Percentiles rank a stretch among this genome's conserved stretches.
phyloP scores from a whole-genome alignment of 1,284 basidiomycete genomes.

The Grifola frondosa region DNA sequence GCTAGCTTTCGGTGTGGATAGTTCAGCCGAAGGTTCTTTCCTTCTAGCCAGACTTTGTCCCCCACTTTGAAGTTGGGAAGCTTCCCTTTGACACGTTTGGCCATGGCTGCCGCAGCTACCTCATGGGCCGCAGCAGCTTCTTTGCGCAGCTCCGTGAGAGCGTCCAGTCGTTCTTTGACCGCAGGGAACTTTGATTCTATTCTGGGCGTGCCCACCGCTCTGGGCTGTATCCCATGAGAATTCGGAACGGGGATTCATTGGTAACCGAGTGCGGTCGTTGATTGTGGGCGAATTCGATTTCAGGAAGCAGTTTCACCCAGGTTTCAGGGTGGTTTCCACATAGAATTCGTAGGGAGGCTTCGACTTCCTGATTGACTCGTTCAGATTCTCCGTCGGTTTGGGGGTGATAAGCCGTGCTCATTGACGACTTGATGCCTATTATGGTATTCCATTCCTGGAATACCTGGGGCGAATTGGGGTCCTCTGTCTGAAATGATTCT shows the following conservation, averaged over 20 bases:
- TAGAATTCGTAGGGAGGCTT: conserved; percentile 19
- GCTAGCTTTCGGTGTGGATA: conserved; percentile 1
- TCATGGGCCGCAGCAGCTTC: background rate
- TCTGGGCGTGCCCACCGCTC: background rate
- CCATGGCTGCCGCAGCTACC: background rate
- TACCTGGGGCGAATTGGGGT: conserved; percentile 33
- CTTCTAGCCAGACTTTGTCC: conserved; percentile 4
- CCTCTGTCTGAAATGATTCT: conserved; percentile 36
- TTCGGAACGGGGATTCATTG: conserved; percentile 28
- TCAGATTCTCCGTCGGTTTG: conserved; percentile 34
- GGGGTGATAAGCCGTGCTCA: conserved; percentile 28
- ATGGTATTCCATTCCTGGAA: conserved; percentile 27
- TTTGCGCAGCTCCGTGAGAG: background rate
- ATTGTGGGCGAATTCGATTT: conserved; percentile 27
- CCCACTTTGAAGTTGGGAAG: background rate
- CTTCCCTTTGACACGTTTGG: background rate
- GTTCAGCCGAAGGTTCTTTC: conserved; percentile 4
- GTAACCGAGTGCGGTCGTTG: conserved; percentile 23
- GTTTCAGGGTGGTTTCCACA: conserved; percentile 28
- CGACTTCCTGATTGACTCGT: conserved; percentile 29
- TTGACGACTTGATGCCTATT: conserved; percentile 21
- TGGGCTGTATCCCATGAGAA: conserved; percentile 4
- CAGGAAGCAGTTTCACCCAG: conserved; percentile 28
- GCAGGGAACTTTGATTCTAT: background rate
- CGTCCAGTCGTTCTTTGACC: background rate